Base-by-base conservation (phyloP, 2,329 filamentous ascomycete species). In the Uncinocarpus reesii region DNA sequence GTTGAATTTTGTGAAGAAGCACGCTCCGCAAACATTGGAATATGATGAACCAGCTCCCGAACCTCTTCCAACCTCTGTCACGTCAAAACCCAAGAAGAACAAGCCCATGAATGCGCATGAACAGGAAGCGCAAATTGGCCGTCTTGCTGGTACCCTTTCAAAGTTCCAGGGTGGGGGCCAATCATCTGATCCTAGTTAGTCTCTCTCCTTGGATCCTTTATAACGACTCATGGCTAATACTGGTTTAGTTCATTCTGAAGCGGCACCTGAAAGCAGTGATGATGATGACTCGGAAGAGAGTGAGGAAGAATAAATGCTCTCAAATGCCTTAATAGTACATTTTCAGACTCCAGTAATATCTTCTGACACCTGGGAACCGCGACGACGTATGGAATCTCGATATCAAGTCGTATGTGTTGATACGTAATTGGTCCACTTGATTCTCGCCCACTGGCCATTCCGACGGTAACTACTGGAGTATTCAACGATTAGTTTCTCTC, bases 91-190 rank as follows among this genome's bases (percentile, higher is more conserved):
- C 1, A 74, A 73, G 61, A 74, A 73, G 59, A 72, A 71, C 56
- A 73, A 73, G 58, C 70, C 71, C 1, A 73, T 73, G 71, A 72
- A 67, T 60, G 73, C 72, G 55, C 65, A 64, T 42, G 70, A 73
- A 54, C 71, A 73, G 56, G 71, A 74, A 53, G 68, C 67, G 29
- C 68, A 71, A 53, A 74, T 74, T 52, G 69, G 70, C 43, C 69
- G 69, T 56, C 62, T 73, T 26, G 63, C 69, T 54, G 68, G 65
- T 54, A 71, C 67, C 37, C 61, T 73, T 15, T 70, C 68, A 26
- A 66, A 67, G 20, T 73, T 71, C 59, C 60, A 70, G 50, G 65
- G 67, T 24, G 65, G 62, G 18, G 64, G 62, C 15, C 60, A 61
- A 31, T 69, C 67, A 20, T 66, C 69, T 4, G 68, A 69, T 43